A percentile compares a stretch with the other conserved stretches of the same genome.
phyloP scores from a whole-genome alignment of 2,329 filamentous ascomycete species.

The Eutypella sp. region DNA sequence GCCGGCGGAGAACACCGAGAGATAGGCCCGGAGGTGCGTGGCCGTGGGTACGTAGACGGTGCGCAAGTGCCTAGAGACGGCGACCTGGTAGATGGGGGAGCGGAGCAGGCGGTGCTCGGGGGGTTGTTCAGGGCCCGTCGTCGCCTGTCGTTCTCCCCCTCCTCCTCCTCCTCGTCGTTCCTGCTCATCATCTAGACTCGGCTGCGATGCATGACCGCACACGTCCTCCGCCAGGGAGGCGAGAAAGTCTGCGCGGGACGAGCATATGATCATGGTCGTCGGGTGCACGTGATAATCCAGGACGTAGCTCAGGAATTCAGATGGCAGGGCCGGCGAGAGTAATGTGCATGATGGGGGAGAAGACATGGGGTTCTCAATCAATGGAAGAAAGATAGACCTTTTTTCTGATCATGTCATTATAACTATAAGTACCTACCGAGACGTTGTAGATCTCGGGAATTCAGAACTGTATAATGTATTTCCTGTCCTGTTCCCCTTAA shows the following conservation, averaged over 20 bases:
- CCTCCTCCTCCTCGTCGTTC: conserved; percentile 2
- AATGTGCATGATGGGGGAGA: conserved; percentile 28
- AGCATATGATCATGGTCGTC: conserved; percentile 69
- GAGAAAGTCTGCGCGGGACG: conserved; percentile 60
- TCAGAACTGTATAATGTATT: no score
- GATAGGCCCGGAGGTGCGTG: conserved; percentile 70
- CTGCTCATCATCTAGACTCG: not conserved
- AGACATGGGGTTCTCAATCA: no score
- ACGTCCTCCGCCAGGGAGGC: conserved; percentile 49
- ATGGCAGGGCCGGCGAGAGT: conserved; percentile 48
- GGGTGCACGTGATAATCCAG: conserved; percentile 50
- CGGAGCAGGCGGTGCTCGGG: conserved; percentile 43
- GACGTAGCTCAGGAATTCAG: conserved; percentile 61
- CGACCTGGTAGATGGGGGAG: conserved; percentile 64
- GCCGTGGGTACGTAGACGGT: conserved; percentile 71
- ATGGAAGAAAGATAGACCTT: no score
- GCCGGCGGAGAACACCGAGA: conserved; percentile 50
- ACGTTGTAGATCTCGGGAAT: no score
- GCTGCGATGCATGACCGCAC: conserved; percentile 2
- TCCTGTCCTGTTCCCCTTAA: no score
- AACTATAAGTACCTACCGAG: no score
- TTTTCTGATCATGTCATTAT: no score
- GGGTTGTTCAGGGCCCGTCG: conserved; percentile 10
- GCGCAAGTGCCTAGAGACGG: conserved; percentile 63
- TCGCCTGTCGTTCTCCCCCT: conserved; percentile 10